phyloP scores from a whole-genome alignment of 148 eudicot species.

The Cornus kousa region DNA sequence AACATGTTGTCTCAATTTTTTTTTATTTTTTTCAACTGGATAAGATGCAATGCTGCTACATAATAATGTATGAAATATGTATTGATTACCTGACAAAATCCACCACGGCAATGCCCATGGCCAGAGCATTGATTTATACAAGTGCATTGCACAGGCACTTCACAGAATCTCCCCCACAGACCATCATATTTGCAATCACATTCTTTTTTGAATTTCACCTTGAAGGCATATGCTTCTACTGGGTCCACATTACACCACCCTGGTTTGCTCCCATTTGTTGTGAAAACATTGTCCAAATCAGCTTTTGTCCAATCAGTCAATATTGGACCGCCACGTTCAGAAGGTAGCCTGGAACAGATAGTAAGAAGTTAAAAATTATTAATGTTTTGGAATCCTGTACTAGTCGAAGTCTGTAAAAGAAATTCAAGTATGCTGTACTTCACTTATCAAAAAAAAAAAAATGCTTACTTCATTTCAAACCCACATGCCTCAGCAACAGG shows the following conservation, averaged over 20 bases:
- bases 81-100: conserved; percentile 77
- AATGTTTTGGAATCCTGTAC: not conserved
- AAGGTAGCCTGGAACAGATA: conserved; percentile 40
- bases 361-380: not conserved
- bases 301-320: conserved; percentile 67
- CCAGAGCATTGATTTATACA: conserved; percentile 95
- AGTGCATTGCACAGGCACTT: conserved; percentile 56
- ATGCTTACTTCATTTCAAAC: conserved; percentile 62
- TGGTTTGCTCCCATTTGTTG: conserved; percentile 57
- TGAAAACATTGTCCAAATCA: conserved; percentile 58
- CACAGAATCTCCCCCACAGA: conserved; percentile 68
- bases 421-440: too few species aligned
- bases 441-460: too few species aligned
- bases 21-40: not conserved
- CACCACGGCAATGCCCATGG: conserved; percentile 91
- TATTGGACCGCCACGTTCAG: conserved; percentile 51
- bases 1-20: not conserved
- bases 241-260: conserved; percentile 99
- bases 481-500: conserved; percentile 93
- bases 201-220: conserved; percentile 64
- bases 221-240: conserved; percentile 58
- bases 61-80: not conserved
- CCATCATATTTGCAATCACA: conserved; percentile 98
- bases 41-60: not conserved
- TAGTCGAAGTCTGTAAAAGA: too few species aligned